Evolutionary conservation across 2,329 filamentous ascomycete genomes (phyloP), one percentile per base, ranked within the genome.

Genomic region (Colletotrichum somersetense): DNA sequence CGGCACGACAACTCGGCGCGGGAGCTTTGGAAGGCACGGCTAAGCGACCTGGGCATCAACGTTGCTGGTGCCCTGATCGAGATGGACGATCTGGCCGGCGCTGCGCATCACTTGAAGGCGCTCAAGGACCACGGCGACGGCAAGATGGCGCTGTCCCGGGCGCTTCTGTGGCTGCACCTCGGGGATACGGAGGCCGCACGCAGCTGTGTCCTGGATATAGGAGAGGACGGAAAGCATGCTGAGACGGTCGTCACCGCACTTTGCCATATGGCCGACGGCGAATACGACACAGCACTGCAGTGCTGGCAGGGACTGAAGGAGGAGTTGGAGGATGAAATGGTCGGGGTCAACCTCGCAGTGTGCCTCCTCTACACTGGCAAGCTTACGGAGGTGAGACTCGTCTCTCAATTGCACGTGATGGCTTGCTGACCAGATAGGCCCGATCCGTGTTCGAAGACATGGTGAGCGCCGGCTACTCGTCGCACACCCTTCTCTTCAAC

Each of bases 1-100:
- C 77, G 75, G 42, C 84, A 85, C 50, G 86, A 88, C 12, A 85
- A 87, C 62, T 85, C 89, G 0, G 89, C 89, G 30, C 83, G 86
- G 20, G 84, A 87, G 74, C 76, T 92, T 7, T 98, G 96, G 96
- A 90, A 89, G 75, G 82, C 83, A 0, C 84, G 96, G 35, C 85
- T 98, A 0, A 83, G 86, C 1, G 95, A 98, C 74, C 85, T 98
- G 2, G 95, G 95, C 0, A 85, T 92, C 56, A 83, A 87, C 67
- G 89, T 92, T 1, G 89, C 89, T 0, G 87, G 89, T 18, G 91
- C 92, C 0, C 82, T 96, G 38, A 87, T 96, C 7, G 93, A 96
- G 80, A 97, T 98, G 91, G 94, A 94, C 11, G 96, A 99, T 78
- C 80, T 97, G 0, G 90, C 93, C 2, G 94, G 93, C 5, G 96